Evolutionary conservation across 2,329 filamentous ascomycete genomes (phyloP).

Genomic region (Aspergillus spinulosporus): DNA sequence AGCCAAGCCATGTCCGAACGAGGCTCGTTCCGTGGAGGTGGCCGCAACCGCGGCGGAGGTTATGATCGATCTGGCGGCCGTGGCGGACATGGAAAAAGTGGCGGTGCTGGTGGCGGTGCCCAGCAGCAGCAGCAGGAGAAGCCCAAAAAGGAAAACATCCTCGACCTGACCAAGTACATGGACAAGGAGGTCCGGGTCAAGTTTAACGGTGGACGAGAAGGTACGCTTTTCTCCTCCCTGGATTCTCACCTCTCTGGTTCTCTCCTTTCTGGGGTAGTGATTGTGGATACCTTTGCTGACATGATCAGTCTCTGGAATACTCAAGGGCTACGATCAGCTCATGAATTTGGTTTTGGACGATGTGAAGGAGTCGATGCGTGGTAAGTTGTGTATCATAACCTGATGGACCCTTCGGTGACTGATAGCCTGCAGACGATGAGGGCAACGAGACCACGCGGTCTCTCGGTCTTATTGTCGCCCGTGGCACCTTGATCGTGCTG

Average conservation of each 20-base stretch:
- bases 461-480: conserved; percentile 82
- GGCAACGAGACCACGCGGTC: conserved; percentile 80
- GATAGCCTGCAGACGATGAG: conserved; percentile 71
- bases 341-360: conserved; percentile 98
- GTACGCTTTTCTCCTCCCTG: conserved; percentile 54
- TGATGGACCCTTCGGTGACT: neutral
- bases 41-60: conserved; percentile 39
- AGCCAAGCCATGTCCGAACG: conserved; percentile 42
- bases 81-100: conserved; percentile 48
- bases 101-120: conserved; percentile 52
- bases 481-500: conserved; percentile 87
- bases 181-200: conserved; percentile 95
- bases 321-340: conserved; percentile 95
- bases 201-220: conserved; percentile 91
- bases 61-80: conserved; percentile 45
- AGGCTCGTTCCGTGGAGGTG: conserved; percentile 59
- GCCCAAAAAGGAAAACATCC: conserved; percentile 98
- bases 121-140: conserved; percentile 60
- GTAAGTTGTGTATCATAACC: conserved; percentile 51
- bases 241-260: too few relatives aligned
- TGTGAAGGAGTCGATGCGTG: conserved; percentile 84
- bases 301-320: conserved; percentile 71
- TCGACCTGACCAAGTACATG: conserved; percentile 94
- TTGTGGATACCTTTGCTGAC: conserved; percentile 9
- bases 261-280: neutral